These are phyloP conservation scores for Verticillium longisporum DNA, from an alignment of 2,329 filamentous ascomycete species.

Conservation along the genomic window DNA sequence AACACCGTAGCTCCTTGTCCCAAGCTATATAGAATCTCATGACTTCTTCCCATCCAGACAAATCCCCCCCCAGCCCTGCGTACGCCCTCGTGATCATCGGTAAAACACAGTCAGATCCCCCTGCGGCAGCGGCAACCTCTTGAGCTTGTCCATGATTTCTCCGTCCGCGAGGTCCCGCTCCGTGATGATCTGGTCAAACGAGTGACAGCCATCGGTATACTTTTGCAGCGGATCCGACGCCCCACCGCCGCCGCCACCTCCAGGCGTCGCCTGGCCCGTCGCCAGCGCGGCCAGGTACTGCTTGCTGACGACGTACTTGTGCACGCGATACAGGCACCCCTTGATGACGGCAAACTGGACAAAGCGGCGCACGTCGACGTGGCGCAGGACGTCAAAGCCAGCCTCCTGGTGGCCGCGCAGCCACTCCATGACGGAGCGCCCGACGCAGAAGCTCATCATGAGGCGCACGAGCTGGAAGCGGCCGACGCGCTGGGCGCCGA, in stretches of 20 bases:
- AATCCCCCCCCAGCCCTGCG: not conserved
- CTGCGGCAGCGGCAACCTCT: conserved; percentile 43
- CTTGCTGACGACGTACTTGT: conserved; percentile 77
- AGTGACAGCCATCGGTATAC: conserved; percentile 69
- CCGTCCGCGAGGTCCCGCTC: conserved; percentile 65
- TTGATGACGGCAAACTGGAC: conserved; percentile 97
- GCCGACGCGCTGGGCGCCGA: conserved; percentile 34
- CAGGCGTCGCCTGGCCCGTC: conserved; percentile 40
- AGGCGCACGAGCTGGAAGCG: conserved; percentile 70
- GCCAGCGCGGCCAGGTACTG: conserved; percentile 52
- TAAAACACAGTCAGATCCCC: conserved; percentile 50
- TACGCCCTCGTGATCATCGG: conserved; percentile 21
- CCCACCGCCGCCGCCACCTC: conserved; percentile 14
- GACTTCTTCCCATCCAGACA: not conserved
- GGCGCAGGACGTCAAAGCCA: conserved; percentile 58
- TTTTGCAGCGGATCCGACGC: conserved; percentile 49
- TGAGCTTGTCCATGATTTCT: conserved; percentile 63
- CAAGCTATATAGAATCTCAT: not conserved
- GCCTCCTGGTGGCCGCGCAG: conserved; percentile 65
- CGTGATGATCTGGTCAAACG: conserved; percentile 77
- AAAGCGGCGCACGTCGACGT: conserved; percentile 82
- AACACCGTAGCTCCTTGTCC: not conserved
- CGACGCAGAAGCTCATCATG: conserved; percentile 78
- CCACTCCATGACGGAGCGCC: conserved; percentile 83
- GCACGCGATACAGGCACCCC: conserved; percentile 84